Evolutionary conservation across 306 rosid genomes (phyloP).

Genomic region (Argentina anserina): DNA sequence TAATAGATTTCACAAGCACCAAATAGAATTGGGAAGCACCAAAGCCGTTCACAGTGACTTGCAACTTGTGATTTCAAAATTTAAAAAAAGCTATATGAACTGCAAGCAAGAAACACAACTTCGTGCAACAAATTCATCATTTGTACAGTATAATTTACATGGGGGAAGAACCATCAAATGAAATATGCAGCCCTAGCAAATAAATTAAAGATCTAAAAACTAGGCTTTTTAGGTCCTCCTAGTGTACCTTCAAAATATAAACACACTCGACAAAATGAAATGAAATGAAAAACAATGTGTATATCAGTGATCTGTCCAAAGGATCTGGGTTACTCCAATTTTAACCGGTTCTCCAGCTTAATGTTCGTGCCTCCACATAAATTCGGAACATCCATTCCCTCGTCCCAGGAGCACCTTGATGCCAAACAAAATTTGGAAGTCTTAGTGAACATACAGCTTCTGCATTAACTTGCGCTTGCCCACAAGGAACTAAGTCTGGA

Average conservation of each 20-base stretch:
- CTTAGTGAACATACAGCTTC: conserved; percentile 17
- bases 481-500: conserved; percentile 80
- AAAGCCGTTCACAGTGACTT: background rate
- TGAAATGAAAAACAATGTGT: conserved; percentile 11
- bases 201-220: background rate
- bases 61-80: background rate
- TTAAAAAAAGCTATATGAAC: background rate
- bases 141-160: conserved; percentile 22
- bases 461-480: conserved; percentile 50
- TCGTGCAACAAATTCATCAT: conserved; percentile 11
- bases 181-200: conserved; percentile 16
- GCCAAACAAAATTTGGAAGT: conserved; percentile 5
- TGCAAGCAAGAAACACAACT: background rate
- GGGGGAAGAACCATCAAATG: conserved; percentile 16
- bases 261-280: conserved; percentile 28
- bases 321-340: too few relatives aligned
- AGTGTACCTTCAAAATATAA: conserved; percentile 20
- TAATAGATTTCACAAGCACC: too few relatives aligned
- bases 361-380: conserved; percentile 23
- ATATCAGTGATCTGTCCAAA: conserved; percentile 5
- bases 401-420: conserved; percentile 19
- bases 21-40: too few relatives aligned
- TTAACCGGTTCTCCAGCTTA: conserved; percentile 9
- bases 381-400: conserved; percentile 20
- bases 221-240: background rate